Evolutionary conservation across 1,284 basidiomycete species (phyloP).

Genomic region (Pterulicium gracile): DNA sequence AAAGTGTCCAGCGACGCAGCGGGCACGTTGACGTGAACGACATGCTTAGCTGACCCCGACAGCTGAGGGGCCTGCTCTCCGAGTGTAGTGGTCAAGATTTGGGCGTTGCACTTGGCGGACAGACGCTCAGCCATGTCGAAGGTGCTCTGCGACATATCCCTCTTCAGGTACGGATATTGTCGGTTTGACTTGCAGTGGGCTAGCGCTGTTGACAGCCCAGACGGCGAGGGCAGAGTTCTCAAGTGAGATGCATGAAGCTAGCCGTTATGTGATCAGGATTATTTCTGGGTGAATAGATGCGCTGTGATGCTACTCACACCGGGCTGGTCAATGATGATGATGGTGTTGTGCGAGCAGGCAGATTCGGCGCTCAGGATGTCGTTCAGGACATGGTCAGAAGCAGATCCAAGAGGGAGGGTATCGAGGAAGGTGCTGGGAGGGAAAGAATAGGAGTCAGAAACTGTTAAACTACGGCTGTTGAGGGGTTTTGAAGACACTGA

Average conservation of each 20-base stretch:
- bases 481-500: no score
- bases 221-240: conserved; percentile 40
- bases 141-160: conserved; percentile 18
- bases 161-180: conserved; percentile 50
- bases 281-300: no score
- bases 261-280: no score
- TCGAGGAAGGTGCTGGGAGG: conserved; percentile 26
- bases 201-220: conserved; percentile 35
- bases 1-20: conserved; percentile 4
- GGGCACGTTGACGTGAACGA: conserved; percentile 47
- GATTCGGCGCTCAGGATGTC: conserved; percentile 33
- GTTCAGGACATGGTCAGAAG: conserved; percentile 28
- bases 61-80: conserved; percentile 24
- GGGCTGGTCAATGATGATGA: conserved; percentile 57
- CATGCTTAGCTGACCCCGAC: conserved; percentile 34
- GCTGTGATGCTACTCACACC: conserved; percentile 44
- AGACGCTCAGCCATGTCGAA: conserved; percentile 29
- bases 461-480: no score
- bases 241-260: conserved; percentile 66
- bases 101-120: conserved; percentile 41
- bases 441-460: no score
- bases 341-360: conserved; percentile 50
- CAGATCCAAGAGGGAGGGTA: conserved; percentile 17
- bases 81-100: conserved; percentile 26
- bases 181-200: conserved; percentile 37